Percentiles rank a stretch among this genome's conserved stretches.
Conservation (phyloP, 192 early-diverging fungal species). For the Bifiguratus adelaidae region DNA sequence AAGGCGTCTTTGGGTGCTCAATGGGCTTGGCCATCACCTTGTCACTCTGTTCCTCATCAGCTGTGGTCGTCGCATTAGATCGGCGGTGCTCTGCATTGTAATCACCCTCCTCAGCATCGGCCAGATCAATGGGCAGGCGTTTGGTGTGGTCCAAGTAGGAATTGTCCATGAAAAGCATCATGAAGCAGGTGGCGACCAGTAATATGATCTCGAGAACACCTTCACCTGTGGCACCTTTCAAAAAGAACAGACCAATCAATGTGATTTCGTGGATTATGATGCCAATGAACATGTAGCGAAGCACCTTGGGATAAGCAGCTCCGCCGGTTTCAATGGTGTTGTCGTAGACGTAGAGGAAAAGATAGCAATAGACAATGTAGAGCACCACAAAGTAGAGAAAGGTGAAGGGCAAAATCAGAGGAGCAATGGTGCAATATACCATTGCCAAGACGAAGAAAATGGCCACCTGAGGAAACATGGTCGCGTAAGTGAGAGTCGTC, state of each 20-base stretch:
- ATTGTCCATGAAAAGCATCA: background rate
- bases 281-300: slow-evolving; percentile 4
- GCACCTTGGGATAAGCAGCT: slow-evolving; percentile 36
- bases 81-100: too few relatives aligned
- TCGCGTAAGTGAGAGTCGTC: background rate
- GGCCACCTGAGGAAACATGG: slow-evolving; percentile 29
- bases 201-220: background rate
- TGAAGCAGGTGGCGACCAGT: background rate
- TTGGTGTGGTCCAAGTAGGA: background rate
- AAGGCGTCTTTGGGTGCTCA: too few relatives aligned
- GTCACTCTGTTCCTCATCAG: too few relatives aligned
- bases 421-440: slow-evolving; percentile 62
- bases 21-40: too few relatives aligned
- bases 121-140: background rate
- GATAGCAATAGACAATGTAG: slow-evolving; percentile 63
- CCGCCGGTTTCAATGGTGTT: slow-evolving; percentile 40
- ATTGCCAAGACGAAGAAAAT: slow-evolving; percentile 47
- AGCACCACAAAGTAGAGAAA: slow-evolving; percentile 61
- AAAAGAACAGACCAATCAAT: slow-evolving; percentile 4
- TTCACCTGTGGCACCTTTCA: background rate
- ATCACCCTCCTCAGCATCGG: background rate
- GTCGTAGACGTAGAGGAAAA: slow-evolving; percentile 62
- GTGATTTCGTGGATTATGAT: slow-evolving; percentile 1
- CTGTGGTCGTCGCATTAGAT: too few relatives aligned
- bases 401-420: slow-evolving; percentile 60